Evolutionary conservation across 345 rosid genomes (phyloP).

Genomic region (Gossypium stocksii): DNA sequence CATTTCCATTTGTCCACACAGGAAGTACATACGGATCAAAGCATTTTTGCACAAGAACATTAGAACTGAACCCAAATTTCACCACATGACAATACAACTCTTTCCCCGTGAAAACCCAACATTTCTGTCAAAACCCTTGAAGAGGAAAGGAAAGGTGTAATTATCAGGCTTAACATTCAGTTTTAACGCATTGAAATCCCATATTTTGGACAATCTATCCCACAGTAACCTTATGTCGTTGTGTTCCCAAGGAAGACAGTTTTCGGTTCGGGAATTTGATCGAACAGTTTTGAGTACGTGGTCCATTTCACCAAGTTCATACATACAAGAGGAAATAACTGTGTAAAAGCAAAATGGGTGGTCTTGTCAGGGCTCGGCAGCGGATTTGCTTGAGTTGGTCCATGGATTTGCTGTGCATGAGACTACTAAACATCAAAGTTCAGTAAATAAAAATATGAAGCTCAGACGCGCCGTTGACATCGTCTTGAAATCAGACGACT

Average conservation of each 20-base stretch:
- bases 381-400: constrained; percentile 19
- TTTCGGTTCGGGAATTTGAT: not conserved
- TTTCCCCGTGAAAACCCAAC: constrained; percentile 6
- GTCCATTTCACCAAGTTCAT: constrained; percentile 24
- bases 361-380: constrained; percentile 28
- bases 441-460: not conserved
- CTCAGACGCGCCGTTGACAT: not conserved
- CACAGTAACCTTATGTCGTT: constrained; percentile 36
- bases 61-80: constrained; percentile 27
- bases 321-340: constrained; percentile 26
- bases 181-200: constrained; percentile 43
- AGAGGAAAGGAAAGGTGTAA: too few species aligned
- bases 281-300: not conserved
- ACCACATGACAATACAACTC: constrained; percentile 25
- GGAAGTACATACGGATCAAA: constrained; percentile 34
- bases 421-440: too few species aligned
- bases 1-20: constrained; percentile 35
- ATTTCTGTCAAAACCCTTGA: not conserved
- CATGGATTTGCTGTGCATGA: constrained; percentile 11
- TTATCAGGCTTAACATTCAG: constrained; percentile 38
- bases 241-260: constrained; percentile 36
- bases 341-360: constrained; percentile 34
- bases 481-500: too few species aligned
- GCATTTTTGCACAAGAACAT: constrained; percentile 30
- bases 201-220: constrained; percentile 13